Base-by-base conservation (phyloP, 176 grass and related monocot genomes). In the Ampelocalamus luodianensis region DNA sequence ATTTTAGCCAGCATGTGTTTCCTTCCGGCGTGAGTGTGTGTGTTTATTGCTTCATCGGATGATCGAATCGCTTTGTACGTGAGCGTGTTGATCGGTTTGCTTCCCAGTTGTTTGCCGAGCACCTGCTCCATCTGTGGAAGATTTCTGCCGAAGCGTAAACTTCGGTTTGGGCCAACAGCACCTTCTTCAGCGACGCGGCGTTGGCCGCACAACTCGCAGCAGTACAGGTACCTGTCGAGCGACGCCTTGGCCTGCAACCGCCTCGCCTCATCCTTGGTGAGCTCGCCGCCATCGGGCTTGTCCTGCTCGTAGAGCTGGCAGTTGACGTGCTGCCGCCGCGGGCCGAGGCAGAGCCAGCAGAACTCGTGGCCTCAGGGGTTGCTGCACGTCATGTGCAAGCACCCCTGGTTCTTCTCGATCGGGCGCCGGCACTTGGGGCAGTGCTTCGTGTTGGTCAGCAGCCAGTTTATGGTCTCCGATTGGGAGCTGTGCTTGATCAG, bases 361-460 rank as follows among this genome's bases (percentile, higher is more conserved):
- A 86, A 72, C 24, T 15, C 26, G 75, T 79, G 65, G 13, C 5
- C 1, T 79, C 91, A 93, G 1, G 88, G 85, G 0, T 38, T 0
- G 26, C 16, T 4, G 72, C 91, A 93, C 45, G 67, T 90, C 75
- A 90, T 93, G 86, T 88, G 91, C 82, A 85, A 85, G 77, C 91
- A 90, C 0, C 91, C 88, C 14, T 49, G 23, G 84, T 90, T 90
- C 86, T 90, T 93, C 82, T 93, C 85, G 74, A 93, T 93, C 1
- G 81, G 72, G 7, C 72, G 71, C 60, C 76, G 79, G 81, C 91
- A 93, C 15, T 1, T 3, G 91, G 91, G n/a, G 69, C 88, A 93
- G 40, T 87, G 72, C 84, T 93, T 40, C 39, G 39, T 7, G 39
- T 40, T 40, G 39, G 39, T 40, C 39, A 40, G 5, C 39, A 7